phyloP scores from a whole-genome alignment of 1,284 basidiomycete species.

The Porogramme epimiltina region DNA sequence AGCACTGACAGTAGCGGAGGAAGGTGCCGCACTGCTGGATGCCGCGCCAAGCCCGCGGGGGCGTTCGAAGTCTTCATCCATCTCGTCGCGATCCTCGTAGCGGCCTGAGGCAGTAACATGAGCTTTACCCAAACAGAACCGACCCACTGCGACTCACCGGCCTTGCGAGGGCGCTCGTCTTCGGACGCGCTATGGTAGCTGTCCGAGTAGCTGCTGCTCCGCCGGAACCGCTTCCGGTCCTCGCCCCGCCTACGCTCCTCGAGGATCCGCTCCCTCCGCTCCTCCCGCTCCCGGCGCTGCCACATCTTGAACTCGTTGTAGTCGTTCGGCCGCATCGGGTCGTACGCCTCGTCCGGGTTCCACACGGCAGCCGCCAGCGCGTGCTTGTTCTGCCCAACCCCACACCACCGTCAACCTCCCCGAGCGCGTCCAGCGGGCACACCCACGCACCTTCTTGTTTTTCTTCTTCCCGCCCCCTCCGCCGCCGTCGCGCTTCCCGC shows the following conservation, averaged over 20 bases:
- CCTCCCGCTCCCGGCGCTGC: constrained; percentile 73
- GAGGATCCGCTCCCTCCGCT: constrained; percentile 57
- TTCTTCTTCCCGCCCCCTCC: constrained; percentile 47
- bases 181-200: constrained; percentile 65
- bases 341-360: constrained; percentile 81
- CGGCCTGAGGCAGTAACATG: constrained; percentile 44
- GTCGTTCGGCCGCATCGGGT: constrained; percentile 81
- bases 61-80: constrained; percentile 47
- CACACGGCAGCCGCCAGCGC: constrained; percentile 50
- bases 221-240: constrained; percentile 59
- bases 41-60: constrained; percentile 35
- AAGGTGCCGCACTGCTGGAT: too few relatives aligned
- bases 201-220: constrained; percentile 65
- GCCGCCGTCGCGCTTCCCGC: constrained; percentile 41
- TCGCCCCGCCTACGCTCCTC: constrained; percentile 58
- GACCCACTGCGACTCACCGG: constrained; percentile 48
- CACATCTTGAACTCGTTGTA: constrained; percentile 84
- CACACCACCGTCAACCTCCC: not conserved
- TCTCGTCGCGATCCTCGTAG: constrained; percentile 57
- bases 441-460: constrained; percentile 60
- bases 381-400: constrained; percentile 56
- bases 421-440: not conserved
- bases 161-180: constrained; percentile 70
- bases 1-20: constrained; percentile 30
- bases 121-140: not conserved